These are phyloP conservation scores for Kwoniella dejecticola DNA, from an alignment of 768 basidiomycete genomes.

Conservation along the genomic window DNA sequence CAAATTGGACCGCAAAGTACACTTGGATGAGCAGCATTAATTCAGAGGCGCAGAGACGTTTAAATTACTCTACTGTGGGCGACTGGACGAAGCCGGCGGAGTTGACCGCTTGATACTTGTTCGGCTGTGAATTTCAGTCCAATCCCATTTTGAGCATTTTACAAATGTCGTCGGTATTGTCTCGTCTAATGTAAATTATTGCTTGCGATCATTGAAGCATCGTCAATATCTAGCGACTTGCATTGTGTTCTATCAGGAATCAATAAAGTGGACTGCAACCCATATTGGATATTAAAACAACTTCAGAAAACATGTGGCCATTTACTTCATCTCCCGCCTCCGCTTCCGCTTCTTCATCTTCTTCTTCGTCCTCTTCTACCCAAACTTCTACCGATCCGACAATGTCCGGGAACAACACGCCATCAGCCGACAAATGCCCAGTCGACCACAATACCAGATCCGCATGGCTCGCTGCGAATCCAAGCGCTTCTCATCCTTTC, in stretches of 20 bases:
- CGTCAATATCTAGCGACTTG: not conserved
- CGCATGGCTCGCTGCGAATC: constrained; percentile 56
- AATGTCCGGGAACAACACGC: not conserved
- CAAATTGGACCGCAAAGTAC: not conserved
- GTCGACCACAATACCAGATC: constrained; percentile 65
- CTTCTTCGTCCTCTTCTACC: not conserved
- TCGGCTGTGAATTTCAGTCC: constrained; percentile 4
- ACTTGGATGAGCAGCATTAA: no score
- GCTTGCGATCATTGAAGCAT: no score
- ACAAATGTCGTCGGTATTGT: not conserved
- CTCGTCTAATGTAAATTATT: no score
- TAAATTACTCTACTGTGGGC: no score
- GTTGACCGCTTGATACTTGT: no score
- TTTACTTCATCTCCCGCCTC: constrained; percentile 17
- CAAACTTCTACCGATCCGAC: not conserved
- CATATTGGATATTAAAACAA: not conserved
- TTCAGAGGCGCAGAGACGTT: no score
- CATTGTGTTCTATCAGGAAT: not conserved
- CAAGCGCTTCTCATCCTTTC: constrained; percentile 26
- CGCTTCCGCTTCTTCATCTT: not conserved
- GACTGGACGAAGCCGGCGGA: no score
- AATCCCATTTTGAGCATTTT: constrained; percentile 5
- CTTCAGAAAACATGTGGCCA: constrained; percentile 18
- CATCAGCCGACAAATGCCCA: constrained; percentile 61
- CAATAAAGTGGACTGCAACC: not conserved